Evolutionary conservation across 352 stramenopile species (phyloP).

Genomic region (Phytophthora ohioensis): DNA sequence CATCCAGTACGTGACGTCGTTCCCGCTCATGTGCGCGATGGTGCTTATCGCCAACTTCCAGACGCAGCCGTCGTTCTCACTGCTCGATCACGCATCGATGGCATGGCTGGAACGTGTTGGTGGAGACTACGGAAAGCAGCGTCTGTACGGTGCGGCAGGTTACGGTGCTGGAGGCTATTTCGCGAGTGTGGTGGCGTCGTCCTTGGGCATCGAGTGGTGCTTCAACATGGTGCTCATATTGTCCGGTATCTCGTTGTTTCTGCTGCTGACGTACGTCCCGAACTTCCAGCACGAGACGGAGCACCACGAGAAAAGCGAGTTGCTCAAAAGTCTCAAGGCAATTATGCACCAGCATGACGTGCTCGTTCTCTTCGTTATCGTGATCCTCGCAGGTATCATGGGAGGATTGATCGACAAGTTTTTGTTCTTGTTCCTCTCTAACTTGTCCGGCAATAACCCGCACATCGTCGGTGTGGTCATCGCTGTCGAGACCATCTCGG

Average conservation of each 20-base stretch:
- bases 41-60: slow-evolving; percentile 63
- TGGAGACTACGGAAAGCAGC: slow-evolving; percentile 61
- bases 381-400: slow-evolving; percentile 47
- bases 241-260: slow-evolving; percentile 44
- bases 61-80: slow-evolving; percentile 50
- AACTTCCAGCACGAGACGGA: slow-evolving; percentile 46
- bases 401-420: slow-evolving; percentile 47
- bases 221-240: slow-evolving; percentile 63
- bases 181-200: slow-evolving; percentile 50
- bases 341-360: slow-evolving; percentile 46
- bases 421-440: slow-evolving; percentile 48
- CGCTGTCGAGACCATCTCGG: slow-evolving; percentile 47
- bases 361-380: slow-evolving; percentile 44
- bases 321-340: slow-evolving; percentile 39
- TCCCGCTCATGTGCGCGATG: slow-evolving; percentile 52
- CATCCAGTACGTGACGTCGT: slow-evolving; percentile 53
- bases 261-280: slow-evolving; percentile 48
- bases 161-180: slow-evolving; percentile 55
- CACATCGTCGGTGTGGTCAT: slow-evolving; percentile 53
- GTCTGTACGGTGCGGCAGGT: slow-evolving; percentile 53
- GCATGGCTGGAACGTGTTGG: slow-evolving; percentile 46
- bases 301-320: slow-evolving; percentile 41
- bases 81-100: slow-evolving; percentile 54
- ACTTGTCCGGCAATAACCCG: slow-evolving; percentile 45
- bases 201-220: slow-evolving; percentile 48